These are phyloP conservation scores for Boletus subparvulus DNA, from an alignment of 768 basidiomycete genomes.

Conservation along the genomic window DNA sequence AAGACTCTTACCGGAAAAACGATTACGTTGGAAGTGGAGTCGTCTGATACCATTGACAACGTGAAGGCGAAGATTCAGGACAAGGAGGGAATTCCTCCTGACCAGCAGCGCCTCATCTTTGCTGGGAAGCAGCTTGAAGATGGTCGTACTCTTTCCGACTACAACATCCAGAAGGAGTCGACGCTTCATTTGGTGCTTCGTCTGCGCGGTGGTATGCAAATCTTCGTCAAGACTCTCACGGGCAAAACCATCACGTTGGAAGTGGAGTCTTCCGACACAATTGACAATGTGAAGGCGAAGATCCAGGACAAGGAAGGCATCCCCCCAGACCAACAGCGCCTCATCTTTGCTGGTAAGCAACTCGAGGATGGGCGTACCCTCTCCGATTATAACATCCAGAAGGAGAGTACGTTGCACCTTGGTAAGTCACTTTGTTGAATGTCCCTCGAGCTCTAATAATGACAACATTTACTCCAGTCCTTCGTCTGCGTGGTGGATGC, in stretches of 20 bases:
- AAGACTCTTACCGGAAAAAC: slow-evolving; percentile 90
- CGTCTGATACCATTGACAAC: slow-evolving; percentile 90
- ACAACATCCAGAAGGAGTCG: slow-evolving; percentile 83
- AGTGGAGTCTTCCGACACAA: slow-evolving; percentile 74
- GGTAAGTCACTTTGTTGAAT: slow-evolving; percentile 20
- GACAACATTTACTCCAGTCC: slow-evolving; percentile 38
- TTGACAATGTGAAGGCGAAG: slow-evolving; percentile 75
- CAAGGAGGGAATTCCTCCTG: slow-evolving; percentile 77
- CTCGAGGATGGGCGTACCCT: slow-evolving; percentile 76
- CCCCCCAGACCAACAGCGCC: slow-evolving; percentile 73
- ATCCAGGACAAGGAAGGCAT: slow-evolving; percentile 83
- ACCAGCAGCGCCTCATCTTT: slow-evolving; percentile 89
- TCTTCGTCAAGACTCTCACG: slow-evolving; percentile 69
- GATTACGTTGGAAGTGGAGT: slow-evolving; percentile 91
- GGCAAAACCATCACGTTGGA: slow-evolving; percentile 78
- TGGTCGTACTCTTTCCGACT: slow-evolving; percentile 81
- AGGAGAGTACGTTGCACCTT: slow-evolving; percentile 70
- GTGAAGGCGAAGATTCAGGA: slow-evolving; percentile 83
- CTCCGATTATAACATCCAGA: slow-evolving; percentile 77
- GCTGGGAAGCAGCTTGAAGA: slow-evolving; percentile 96
- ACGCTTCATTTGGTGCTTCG: slow-evolving; percentile 75
- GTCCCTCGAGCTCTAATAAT: background rate
- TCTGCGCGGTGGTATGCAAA: slow-evolving; percentile 71
- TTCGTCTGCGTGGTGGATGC: slow-evolving; percentile 79
- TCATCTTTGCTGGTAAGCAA: slow-evolving; percentile 82